Percentiles rank a stretch among this genome's conserved stretches.
Conservation (phyloP, 1,284 basidiomycete genomes). For the Pascua sp. region DNA sequence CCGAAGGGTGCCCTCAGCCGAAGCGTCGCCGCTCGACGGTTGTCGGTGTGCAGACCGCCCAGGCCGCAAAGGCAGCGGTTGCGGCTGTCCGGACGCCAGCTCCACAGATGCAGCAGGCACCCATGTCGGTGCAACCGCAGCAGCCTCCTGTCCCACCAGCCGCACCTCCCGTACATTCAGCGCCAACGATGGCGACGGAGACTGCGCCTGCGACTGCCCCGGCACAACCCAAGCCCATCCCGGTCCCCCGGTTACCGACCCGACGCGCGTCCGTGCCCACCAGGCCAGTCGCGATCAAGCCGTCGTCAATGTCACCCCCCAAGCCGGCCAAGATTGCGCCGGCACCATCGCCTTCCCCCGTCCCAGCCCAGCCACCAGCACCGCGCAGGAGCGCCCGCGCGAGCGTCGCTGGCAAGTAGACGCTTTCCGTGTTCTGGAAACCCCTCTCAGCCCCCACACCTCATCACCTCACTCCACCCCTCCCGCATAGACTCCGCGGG, state of each 20-base stretch:
- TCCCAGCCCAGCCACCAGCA: background rate
- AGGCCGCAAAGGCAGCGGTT: background rate
- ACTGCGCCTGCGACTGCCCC: background rate
- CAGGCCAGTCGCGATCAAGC: background rate
- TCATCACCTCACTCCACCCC: background rate
- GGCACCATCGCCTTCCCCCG: background rate
- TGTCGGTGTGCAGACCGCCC: constrained; percentile 3
- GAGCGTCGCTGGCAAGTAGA: constrained; percentile 1
- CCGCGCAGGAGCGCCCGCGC: background rate
- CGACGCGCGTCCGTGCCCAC: background rate
- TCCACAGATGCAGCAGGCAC: too few relatives aligned
- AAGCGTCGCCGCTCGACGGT: constrained; percentile 42
- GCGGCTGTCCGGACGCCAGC: background rate
- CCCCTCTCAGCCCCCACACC: background rate
- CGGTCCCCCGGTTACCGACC: background rate
- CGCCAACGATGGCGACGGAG: too few relatives aligned
- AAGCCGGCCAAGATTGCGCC: background rate
- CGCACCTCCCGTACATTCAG: too few relatives aligned
- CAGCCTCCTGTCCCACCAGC: too few relatives aligned
- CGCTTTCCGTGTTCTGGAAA: background rate
- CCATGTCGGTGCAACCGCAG: too few relatives aligned
- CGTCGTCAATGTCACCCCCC: background rate
- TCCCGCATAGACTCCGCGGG: background rate
- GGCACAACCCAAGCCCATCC: background rate
- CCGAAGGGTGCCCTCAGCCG: constrained; percentile 38